Evolutionary conservation across 495 filamentous ascomycete species (phyloP).

Genomic region (Chaetomidium leptoderma): DNA sequence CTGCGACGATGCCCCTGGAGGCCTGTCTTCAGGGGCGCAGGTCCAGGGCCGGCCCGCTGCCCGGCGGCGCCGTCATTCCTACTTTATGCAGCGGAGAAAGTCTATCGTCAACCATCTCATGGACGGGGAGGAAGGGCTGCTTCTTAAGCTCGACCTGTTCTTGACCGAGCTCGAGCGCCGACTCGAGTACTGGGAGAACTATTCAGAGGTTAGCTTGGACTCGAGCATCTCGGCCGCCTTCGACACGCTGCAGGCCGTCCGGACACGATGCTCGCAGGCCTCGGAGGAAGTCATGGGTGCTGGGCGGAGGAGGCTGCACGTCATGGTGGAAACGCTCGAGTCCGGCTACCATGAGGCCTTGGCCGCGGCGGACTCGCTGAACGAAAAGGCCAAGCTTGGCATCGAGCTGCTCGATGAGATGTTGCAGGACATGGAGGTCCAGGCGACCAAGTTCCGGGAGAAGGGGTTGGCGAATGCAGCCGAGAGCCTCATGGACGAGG

Average conservation of each 20-base stretch:
- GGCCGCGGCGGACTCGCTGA: constrained; percentile 76
- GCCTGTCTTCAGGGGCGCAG: constrained; percentile 33
- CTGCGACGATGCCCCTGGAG: constrained; percentile 34
- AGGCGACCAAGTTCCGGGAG: constrained; percentile 61
- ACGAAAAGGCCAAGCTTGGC: constrained; percentile 84
- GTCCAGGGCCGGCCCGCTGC: constrained; percentile 25
- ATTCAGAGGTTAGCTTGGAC: constrained; percentile 78
- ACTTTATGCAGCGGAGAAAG: constrained; percentile 53
- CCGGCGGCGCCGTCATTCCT: constrained; percentile 60
- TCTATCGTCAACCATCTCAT: constrained; percentile 63
- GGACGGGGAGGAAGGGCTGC: constrained; percentile 59
- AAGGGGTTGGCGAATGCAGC: constrained; percentile 60
- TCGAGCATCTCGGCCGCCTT: constrained; percentile 76
- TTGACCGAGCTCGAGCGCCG: constrained; percentile 80
- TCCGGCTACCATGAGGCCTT: constrained; percentile 84
- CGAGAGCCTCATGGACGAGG: constrained; percentile 67
- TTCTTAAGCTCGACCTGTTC: constrained; percentile 72
- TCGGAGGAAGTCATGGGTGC: constrained; percentile 87
- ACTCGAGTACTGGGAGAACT: constrained; percentile 83
- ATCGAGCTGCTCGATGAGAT: constrained; percentile 81
- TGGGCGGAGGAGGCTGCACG: constrained; percentile 73
- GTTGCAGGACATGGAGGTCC: constrained; percentile 74
- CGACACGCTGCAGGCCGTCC: constrained; percentile 77
- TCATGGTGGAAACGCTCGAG: constrained; percentile 94
- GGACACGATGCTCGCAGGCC: constrained; percentile 81